Conservation (phyloP, 371 early-diverging fungal genomes). For the Dichotomocladium elegans region DNA sequence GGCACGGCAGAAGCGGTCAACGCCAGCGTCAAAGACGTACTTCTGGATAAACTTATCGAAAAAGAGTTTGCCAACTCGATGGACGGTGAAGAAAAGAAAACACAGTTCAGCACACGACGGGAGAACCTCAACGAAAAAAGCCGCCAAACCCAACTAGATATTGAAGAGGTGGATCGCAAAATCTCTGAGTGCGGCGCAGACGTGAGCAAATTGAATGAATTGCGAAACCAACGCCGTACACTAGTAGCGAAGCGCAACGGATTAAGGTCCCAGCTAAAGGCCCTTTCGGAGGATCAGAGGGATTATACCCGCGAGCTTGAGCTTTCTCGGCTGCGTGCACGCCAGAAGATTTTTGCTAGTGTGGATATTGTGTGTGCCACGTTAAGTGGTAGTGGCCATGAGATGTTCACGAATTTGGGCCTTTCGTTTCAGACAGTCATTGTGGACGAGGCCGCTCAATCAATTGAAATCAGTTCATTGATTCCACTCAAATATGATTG, state of each 20-base stretch:
- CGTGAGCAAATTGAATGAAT: conserved; percentile 10
- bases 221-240: conserved; percentile 27
- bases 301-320: conserved; percentile 49
- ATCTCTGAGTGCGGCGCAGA: conserved; percentile 16
- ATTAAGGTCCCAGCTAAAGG: conserved; percentile 39
- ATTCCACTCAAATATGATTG: conserved; percentile 90
- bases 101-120: conserved; percentile 18
- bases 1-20: conserved; percentile 77
- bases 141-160: conserved; percentile 39
- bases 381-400: conserved; percentile 86
- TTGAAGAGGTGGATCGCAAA: conserved; percentile 53
- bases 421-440: conserved; percentile 80
- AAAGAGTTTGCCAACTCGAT: conserved; percentile 37
- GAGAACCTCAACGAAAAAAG: conserved; percentile 29
- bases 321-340: conserved; percentile 47
- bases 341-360: conserved; percentile 64
- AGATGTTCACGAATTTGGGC: conserved; percentile 60
- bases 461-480: conserved; percentile 85
- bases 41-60: conserved; percentile 62
- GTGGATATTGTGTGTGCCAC: conserved; percentile 82
- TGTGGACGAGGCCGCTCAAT: conserved; percentile 98
- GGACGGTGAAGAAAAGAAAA: conserved; percentile 14
- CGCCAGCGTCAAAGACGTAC: conserved; percentile 65
- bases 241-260: conserved; percentile 27
- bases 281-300: conserved; percentile 34